Evolutionary conservation across 1,284 basidiomycete species (phyloP).

Genomic region (Lentinula novae-zelandiae): DNA sequence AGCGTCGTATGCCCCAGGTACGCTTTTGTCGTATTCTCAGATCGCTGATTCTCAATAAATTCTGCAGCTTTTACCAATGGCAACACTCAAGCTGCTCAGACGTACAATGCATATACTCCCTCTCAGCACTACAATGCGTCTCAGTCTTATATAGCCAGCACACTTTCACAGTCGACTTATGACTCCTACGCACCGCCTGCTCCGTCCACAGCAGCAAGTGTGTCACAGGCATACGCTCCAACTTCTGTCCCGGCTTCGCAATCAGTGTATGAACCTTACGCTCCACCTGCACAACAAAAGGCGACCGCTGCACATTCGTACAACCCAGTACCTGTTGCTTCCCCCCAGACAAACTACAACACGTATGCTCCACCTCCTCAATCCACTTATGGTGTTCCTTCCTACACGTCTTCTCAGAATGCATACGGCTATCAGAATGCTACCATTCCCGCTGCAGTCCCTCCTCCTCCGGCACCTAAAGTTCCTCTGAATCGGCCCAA

Average conservation of each 20-base stretch:
- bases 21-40: neutral
- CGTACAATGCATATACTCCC: constrained; percentile 31
- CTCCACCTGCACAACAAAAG: constrained; percentile 4
- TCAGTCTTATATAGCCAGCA: neutral
- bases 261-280: constrained; percentile 22
- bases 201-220: neutral
- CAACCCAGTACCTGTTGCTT: neutral
- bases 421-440: constrained; percentile 16
- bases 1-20: constrained; percentile 2
- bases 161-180: constrained; percentile 13
- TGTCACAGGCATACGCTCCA: neutral
- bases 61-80: neutral
- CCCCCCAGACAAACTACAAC: constrained; percentile 4
- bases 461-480: constrained; percentile 29
- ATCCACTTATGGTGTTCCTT: constrained; percentile 14
- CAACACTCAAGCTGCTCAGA: neutral
- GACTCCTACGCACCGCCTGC: constrained; percentile 19
- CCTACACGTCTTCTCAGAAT: constrained; percentile 16
- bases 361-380: constrained; percentile 8
- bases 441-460: constrained; percentile 16
- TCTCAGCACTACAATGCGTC: constrained; percentile 16
- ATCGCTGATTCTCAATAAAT: neutral
- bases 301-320: neutral
- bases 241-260: neutral
- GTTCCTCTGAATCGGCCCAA: constrained; percentile 53